Percentiles rank a stretch among this genome's conserved stretches.
Evolutionary conservation across 2,329 filamentous ascomycete genomes (phyloP).

Genomic region (Fusarium zealandicum): DNA sequence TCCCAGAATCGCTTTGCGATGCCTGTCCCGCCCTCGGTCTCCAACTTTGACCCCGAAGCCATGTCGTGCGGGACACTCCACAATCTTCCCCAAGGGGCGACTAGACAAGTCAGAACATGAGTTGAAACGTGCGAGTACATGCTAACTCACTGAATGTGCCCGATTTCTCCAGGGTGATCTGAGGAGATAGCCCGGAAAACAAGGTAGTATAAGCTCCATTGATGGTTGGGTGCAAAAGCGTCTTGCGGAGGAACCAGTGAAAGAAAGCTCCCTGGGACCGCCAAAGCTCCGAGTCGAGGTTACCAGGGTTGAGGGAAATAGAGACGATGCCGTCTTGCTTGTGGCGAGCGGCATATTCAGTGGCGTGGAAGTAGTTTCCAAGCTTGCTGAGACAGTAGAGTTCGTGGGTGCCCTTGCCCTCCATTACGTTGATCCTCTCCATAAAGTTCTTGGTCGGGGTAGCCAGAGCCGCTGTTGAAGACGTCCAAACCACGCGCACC

Average conservation of each 20-base stretch:
- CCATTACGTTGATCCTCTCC: slow-evolving; percentile 31
- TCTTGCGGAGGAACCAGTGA: slow-evolving; percentile 24
- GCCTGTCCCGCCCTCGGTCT: slow-evolving; percentile 47
- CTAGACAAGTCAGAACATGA: slow-evolving; percentile 19
- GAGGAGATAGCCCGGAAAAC: slow-evolving; percentile 54
- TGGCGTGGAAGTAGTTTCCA: slow-evolving; percentile 44
- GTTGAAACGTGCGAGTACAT: not conserved
- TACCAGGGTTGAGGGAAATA: slow-evolving; percentile 50
- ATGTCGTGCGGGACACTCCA: slow-evolving; percentile 43
- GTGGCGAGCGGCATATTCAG: slow-evolving; percentile 43
- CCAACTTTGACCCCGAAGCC: slow-evolving; percentile 37
- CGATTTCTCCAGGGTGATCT: slow-evolving; percentile 47
- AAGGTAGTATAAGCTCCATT: slow-evolving; percentile 58
- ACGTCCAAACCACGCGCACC: slow-evolving; percentile 47
- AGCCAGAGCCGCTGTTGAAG: slow-evolving; percentile 35
- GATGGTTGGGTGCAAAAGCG: slow-evolving; percentile 39
- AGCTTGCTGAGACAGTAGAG: slow-evolving; percentile 45
- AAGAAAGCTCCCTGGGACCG: slow-evolving; percentile 37
- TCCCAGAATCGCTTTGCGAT: slow-evolving; percentile 47
- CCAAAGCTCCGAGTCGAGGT: slow-evolving; percentile 49
- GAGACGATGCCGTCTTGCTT: slow-evolving; percentile 42
- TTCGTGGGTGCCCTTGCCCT: slow-evolving; percentile 9
- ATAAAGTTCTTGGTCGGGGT: slow-evolving; percentile 25
- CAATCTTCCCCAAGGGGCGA: slow-evolving; percentile 50
- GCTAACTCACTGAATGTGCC: slow-evolving; percentile 27